These are phyloP conservation scores for Vinca minor DNA, from an alignment of 257 asterid species.

Conservation along the genomic window DNA sequence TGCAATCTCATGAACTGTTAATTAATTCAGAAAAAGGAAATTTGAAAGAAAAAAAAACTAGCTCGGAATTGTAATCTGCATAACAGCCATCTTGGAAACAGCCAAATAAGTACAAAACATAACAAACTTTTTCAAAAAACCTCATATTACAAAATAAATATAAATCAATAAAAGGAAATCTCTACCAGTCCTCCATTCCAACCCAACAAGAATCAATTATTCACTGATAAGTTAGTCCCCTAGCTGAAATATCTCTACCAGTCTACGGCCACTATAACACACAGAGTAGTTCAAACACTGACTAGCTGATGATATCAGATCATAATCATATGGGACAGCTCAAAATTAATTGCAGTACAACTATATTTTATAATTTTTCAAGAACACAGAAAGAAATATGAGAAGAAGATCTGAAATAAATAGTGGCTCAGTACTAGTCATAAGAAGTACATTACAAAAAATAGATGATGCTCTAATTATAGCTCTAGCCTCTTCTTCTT, in stretches of 20 bases:
- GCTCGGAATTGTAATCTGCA: neutral
- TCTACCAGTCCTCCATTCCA: neutral
- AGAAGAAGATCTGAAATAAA: conserved; percentile 9
- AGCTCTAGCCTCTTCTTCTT: conserved; percentile 1
- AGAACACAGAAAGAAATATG: neutral
- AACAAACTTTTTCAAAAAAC: neutral
- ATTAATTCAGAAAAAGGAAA: neutral
- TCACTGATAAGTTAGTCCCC: neutral
- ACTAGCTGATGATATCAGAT: conserved; percentile 6
- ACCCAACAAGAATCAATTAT: neutral
- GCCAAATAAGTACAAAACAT: conserved; percentile 5
- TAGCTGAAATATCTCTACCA: neutral
- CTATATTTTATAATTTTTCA: neutral
- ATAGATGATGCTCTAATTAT: neutral
- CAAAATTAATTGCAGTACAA: neutral
- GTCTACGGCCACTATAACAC: neutral
- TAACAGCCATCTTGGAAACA: neutral
- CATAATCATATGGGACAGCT: conserved; percentile 3
- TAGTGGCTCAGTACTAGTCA: neutral
- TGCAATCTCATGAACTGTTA: conserved; percentile 10
- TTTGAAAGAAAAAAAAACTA: neutral
- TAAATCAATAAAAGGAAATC: neutral
- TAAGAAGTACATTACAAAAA: neutral
- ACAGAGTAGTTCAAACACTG: neutral
- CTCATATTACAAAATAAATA: conserved; percentile 1